Conservation (phyloP, 2,329 filamentous ascomycete species). For the Emergomyces africanus region DNA sequence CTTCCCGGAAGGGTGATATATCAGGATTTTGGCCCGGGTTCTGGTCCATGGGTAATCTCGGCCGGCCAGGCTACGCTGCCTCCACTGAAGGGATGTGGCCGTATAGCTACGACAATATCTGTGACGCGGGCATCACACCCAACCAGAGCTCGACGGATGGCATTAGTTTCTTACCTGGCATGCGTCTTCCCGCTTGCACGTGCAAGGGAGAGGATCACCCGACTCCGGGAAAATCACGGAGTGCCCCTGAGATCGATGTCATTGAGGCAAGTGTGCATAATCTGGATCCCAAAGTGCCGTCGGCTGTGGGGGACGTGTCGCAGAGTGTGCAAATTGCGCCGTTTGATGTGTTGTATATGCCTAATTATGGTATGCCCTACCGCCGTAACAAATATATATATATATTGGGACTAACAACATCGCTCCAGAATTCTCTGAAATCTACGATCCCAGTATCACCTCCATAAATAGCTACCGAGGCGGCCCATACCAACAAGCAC, state of each 20-base stretch:
- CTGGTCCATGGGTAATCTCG: constrained; percentile 64
- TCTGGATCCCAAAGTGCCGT: constrained; percentile 35
- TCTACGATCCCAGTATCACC: constrained; percentile 49
- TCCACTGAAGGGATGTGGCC: constrained; percentile 64
- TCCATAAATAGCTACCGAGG: constrained; percentile 49
- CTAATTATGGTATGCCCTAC: constrained; percentile 37
- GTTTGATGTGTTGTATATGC: constrained; percentile 58
- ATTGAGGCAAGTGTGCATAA: constrained; percentile 52
- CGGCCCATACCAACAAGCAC: constrained; percentile 49
- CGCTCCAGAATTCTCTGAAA: constrained; percentile 45
- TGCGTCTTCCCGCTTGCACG: constrained; percentile 56
- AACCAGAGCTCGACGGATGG: constrained; percentile 59
- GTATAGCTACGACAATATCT: constrained; percentile 56
- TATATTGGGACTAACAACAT: not conserved
- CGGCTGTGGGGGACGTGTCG: constrained; percentile 49
- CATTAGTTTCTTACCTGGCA: constrained; percentile 54
- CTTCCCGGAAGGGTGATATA: constrained; percentile 54
- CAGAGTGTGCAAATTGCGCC: constrained; percentile 56
- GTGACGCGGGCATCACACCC: constrained; percentile 57
- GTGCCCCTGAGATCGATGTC: constrained; percentile 59
- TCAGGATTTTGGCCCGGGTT: constrained; percentile 64
- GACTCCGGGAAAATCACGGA: constrained; percentile 49
- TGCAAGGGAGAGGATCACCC: constrained; percentile 54
- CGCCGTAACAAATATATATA: too few species aligned
- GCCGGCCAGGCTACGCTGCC: constrained; percentile 53